These are phyloP conservation scores for Phaeosphaeria sp. DNA, from an alignment of 2,329 filamentous ascomycete genomes.

Conservation along the genomic window DNA sequence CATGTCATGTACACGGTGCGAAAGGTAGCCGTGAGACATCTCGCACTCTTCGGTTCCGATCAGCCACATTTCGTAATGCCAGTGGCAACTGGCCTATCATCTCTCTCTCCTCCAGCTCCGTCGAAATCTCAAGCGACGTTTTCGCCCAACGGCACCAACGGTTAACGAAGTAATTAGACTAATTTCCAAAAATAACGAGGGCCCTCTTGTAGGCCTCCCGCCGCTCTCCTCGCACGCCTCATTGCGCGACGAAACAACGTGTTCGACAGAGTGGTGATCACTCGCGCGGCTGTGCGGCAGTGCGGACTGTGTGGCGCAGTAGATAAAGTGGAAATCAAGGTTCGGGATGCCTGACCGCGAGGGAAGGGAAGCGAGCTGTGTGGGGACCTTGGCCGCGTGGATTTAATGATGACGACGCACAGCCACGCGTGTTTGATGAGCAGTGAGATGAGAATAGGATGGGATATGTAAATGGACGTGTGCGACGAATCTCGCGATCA, in stretches of 20 bases:
- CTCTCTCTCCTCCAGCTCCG: neutral
- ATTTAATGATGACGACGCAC: neutral
- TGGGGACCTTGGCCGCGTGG: neutral
- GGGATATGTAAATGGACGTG: too few species aligned
- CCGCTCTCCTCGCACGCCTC: too few species aligned
- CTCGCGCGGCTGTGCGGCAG: constrained; percentile 1
- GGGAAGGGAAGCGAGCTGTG: neutral
- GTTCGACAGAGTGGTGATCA: neutral
- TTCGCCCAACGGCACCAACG: neutral
- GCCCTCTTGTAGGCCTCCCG: too few species aligned
- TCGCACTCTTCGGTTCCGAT: neutral
- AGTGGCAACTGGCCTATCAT: neutral
- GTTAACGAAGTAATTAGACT: too few species aligned
- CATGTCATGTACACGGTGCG: neutral
- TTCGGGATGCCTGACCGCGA: neutral
- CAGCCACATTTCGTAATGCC: neutral
- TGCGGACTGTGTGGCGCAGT: neutral
- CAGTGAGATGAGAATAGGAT: too few species aligned
- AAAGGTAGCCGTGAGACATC: neutral
- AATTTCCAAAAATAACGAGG: too few species aligned
- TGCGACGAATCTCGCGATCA: too few species aligned
- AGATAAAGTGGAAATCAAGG: neutral
- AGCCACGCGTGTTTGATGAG: neutral
- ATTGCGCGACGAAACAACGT: neutral
- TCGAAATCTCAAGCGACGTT: neutral